These are phyloP conservation scores for Hymenoscyphus linearis DNA, from an alignment of 2,329 filamentous ascomycete genomes.

Conservation along the genomic window DNA sequence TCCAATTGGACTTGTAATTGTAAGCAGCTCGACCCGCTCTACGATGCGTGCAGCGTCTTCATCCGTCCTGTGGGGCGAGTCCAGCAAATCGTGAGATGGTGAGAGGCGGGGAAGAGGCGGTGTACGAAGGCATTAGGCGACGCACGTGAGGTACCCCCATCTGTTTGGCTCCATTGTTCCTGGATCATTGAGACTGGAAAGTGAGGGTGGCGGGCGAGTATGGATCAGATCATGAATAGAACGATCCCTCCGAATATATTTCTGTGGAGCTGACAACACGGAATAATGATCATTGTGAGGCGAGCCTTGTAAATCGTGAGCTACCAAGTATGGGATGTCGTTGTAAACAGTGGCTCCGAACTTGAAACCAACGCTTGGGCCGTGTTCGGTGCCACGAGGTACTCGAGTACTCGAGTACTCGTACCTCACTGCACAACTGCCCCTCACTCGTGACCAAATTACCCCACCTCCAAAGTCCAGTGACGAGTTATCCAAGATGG, in stretches of 20 bases:
- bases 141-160: neutral
- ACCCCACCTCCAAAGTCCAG: constrained; percentile 1
- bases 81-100: constrained; percentile 11
- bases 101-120: constrained; percentile 15
- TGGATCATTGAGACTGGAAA: constrained; percentile 2
- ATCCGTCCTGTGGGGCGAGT: constrained; percentile 13
- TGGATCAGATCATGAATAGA: neutral
- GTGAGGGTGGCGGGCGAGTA: neutral
- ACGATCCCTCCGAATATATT: neutral
- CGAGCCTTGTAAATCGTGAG: neutral
- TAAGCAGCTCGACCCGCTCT: constrained; percentile 25
- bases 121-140: constrained; percentile 10
- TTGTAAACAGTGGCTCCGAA: neutral
- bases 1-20: constrained; percentile 6
- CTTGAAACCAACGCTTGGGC: neutral
- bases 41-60: constrained; percentile 22
- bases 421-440: neutral
- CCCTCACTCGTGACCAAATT: constrained; percentile 7
- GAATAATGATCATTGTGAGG: neutral
- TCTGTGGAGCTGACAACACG: neutral
- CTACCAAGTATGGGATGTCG: constrained; percentile 1
- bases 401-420: no score
- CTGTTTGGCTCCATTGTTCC: neutral
- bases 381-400: neutral
- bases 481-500: neutral